Percentiles rank a stretch among this genome's conserved stretches.
phyloP scores from a whole-genome alignment of 805 yeast genomes.

The Ascoidea tarda region DNA sequence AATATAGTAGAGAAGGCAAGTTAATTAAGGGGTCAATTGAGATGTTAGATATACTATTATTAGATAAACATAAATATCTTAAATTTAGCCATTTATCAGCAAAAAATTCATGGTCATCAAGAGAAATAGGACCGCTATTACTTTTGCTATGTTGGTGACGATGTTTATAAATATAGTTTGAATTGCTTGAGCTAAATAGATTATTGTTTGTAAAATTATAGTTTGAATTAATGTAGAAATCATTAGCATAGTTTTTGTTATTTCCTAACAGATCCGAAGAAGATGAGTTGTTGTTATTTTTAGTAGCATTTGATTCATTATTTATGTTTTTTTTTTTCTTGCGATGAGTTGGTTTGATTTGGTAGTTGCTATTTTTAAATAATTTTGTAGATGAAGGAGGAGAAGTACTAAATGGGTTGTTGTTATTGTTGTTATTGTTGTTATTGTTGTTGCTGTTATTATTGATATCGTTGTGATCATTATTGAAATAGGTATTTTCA shows the following conservation, averaged over 20 bases:
- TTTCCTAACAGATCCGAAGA: background rate
- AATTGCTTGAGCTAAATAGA: constrained; percentile 3
- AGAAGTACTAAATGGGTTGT: background rate
- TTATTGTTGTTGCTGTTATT: no score
- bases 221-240: background rate
- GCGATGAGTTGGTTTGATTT: background rate
- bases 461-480: no score
- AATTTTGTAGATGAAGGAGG: background rate
- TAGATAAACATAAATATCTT: constrained; percentile 26
- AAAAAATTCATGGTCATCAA: constrained; percentile 4
- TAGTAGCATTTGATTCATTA: background rate
- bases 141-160: constrained; percentile 6
- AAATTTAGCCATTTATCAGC: constrained; percentile 21
- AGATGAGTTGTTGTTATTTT: background rate
- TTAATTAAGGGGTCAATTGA: constrained; percentile 17
- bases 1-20: constrained; percentile 21
- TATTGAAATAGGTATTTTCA: background rate
- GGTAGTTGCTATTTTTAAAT: no score
- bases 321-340: no score
- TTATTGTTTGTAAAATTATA: background rate
- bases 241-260: background rate
- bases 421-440: background rate
- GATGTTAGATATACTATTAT: constrained; percentile 22
- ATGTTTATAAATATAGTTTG: constrained; percentile 6
- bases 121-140: background rate